Evolutionary conservation across 345 rosid genomes (phyloP).

Genomic region (Pistacia vera): DNA sequence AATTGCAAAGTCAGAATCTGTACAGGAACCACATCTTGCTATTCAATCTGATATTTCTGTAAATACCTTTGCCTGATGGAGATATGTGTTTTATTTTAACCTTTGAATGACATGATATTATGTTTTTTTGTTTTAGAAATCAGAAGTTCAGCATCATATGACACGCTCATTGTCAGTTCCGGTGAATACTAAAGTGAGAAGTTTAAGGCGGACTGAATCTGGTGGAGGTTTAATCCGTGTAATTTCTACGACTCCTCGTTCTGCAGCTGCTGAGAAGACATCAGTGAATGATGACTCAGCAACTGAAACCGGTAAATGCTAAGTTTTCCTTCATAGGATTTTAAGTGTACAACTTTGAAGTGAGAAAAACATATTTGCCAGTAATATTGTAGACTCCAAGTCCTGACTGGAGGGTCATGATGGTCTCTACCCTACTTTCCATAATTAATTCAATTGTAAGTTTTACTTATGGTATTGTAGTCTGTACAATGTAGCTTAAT

Average conservation of each 20-base stretch:
- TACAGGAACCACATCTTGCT: conserved; percentile 22
- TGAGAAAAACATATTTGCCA: too few relatives aligned
- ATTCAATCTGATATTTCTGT: conserved; percentile 24
- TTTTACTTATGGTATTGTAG: background rate
- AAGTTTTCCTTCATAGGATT: conserved; percentile 7
- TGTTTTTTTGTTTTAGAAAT: conserved; percentile 29
- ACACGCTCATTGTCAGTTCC: conserved; percentile 59
- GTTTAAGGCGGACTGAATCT: conserved; percentile 46
- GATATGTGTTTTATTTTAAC: background rate
- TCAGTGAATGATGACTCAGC: conserved; percentile 26
- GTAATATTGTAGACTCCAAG: background rate
- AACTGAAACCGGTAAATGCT: conserved; percentile 35
- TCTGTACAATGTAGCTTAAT: too few relatives aligned
- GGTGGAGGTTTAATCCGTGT: conserved; percentile 53
- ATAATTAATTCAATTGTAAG: background rate
- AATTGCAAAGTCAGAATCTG: conserved; percentile 25
- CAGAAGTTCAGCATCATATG: conserved; percentile 38
- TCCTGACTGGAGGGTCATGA: background rate
- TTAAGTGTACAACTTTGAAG: background rate
- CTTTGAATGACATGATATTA: background rate
- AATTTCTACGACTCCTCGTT: conserved; percentile 41
- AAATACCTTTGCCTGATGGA: conserved; percentile 15
- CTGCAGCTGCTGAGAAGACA: conserved; percentile 23
- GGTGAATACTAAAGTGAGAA: conserved; percentile 41
- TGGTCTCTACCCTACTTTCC: background rate